phyloP scores from a whole-genome alignment of 1,284 basidiomycete species.

The Rhodotorula sp. region DNA sequence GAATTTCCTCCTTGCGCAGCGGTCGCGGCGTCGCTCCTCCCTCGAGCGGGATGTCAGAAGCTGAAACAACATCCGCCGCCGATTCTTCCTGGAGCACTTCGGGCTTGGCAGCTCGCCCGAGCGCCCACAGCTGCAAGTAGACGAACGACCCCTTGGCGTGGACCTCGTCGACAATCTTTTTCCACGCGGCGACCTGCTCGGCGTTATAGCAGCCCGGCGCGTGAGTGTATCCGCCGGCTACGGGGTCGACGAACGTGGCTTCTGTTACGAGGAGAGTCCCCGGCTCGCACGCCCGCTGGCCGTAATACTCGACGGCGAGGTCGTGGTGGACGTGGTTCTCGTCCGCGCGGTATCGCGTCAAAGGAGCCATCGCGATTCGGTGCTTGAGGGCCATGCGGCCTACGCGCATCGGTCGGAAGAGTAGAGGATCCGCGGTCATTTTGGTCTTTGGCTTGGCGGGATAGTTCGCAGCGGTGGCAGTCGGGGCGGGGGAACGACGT shows the following conservation, averaged over 20 bases:
- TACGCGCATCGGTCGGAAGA: constrained; percentile 49
- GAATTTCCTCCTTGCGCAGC: constrained; percentile 44
- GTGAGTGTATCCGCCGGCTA: constrained; percentile 29
- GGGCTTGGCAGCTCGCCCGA: constrained; percentile 53
- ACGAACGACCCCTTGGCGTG: constrained; percentile 44
- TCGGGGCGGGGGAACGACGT: too few relatives aligned
- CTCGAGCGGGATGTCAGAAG: constrained; percentile 50
- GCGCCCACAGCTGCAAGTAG: constrained; percentile 58
- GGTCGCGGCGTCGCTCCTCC: constrained; percentile 48
- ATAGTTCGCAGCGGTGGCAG: too few relatives aligned
- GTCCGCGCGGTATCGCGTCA: constrained; percentile 54
- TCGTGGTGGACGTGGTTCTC: constrained; percentile 30
- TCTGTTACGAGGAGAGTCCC: constrained; percentile 59
- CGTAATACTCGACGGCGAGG: constrained; percentile 52
- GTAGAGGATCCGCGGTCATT: constrained; percentile 1
- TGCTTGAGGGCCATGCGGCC: constrained; percentile 54
- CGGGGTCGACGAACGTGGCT: constrained; percentile 52
- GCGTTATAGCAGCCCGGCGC: constrained; percentile 55
- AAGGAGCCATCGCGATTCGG: constrained; percentile 57
- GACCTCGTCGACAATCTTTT: constrained; percentile 52
- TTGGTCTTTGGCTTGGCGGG: background rate
- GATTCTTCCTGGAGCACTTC: constrained; percentile 45
- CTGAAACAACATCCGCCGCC: constrained; percentile 50
- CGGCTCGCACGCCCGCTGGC: constrained; percentile 53
- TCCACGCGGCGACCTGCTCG: constrained; percentile 57